Evolutionary conservation across 176 grass and related monocot genomes (phyloP).

Genomic region (Sorghum bicolor): Sorghum_bicolor_NCBIv3 NC_012872.2:13584001-13584500

Average conservation of each 20-base stretch:
- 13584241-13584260: neutral
- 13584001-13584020: neutral
- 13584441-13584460: neutral
- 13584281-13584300: neutral
- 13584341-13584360: neutral
- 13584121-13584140: neutral
- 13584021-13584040: neutral
- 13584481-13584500: neutral
- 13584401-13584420: neutral
- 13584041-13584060: neutral
- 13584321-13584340: neutral
- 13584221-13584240: neutral
- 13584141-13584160: neutral
- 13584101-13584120: conserved; percentile 2
- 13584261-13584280: neutral
- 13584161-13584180: neutral
- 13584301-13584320: neutral
- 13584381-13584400: neutral
- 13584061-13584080: neutral
- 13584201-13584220: neutral
- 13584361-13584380: neutral
- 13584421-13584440: too few species aligned
- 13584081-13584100: neutral
- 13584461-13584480: neutral
- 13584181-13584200: neutral